These are phyloP conservation scores for Thyridium curvatum DNA, from an alignment of 2,329 filamentous ascomycete genomes.

Conservation along the genomic window DNA sequence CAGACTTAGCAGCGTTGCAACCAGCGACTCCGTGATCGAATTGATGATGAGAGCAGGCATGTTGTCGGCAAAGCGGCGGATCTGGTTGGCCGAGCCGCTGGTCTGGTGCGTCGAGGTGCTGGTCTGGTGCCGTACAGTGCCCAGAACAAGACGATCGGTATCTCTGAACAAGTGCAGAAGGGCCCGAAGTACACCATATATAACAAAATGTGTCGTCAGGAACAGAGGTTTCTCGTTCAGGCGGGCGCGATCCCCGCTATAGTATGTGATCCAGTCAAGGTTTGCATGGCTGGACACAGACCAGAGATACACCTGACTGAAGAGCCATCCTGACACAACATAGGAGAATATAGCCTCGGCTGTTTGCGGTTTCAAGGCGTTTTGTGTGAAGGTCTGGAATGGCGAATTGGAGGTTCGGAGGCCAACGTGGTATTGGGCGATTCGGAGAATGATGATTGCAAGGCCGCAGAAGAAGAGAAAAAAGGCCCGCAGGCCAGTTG, in stretches of 20 bases:
- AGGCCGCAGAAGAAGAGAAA: constrained; percentile 73
- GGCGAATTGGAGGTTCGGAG: constrained; percentile 64
- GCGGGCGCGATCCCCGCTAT: constrained; percentile 63
- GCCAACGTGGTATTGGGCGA: constrained; percentile 75
- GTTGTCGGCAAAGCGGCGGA: constrained; percentile 1
- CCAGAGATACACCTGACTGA: constrained; percentile 76
- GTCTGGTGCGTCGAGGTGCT: constrained; percentile 22
- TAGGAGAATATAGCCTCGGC: constrained; percentile 72
- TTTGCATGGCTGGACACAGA: constrained; percentile 53
- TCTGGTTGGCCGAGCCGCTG: not conserved
- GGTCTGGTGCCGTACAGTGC: constrained; percentile 21
- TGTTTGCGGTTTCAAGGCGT: constrained; percentile 53
- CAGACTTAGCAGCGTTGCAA: constrained; percentile 37
- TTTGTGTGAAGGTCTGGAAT: constrained; percentile 55
- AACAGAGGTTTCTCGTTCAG: constrained; percentile 86
- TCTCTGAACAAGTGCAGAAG: constrained; percentile 65
- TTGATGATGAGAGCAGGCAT: constrained; percentile 31
- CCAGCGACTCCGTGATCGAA: constrained; percentile 31
- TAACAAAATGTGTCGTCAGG: constrained; percentile 62
- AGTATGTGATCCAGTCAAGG: constrained; percentile 67
- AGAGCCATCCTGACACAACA: constrained; percentile 68
- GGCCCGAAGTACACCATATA: constrained; percentile 66
- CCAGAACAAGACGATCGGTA: constrained; percentile 59
- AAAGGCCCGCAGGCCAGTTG: constrained; percentile 65
- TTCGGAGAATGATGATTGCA: constrained; percentile 75